phyloP scores from a whole-genome alignment of 345 rosid genomes.

The Syzygium aromaticum region DNA sequence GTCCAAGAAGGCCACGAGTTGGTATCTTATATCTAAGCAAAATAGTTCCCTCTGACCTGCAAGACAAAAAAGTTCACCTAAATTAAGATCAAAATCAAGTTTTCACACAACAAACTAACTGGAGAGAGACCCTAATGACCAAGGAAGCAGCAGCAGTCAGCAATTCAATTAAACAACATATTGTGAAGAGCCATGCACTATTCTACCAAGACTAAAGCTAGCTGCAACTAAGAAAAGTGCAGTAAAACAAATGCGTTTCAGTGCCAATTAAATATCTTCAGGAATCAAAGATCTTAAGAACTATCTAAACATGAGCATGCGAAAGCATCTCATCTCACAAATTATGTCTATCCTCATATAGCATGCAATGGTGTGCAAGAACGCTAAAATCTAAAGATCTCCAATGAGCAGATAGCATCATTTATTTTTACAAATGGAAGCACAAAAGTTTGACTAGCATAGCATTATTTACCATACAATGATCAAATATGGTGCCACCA shows the following conservation, averaged over 20 bases:
- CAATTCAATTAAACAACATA: background rate
- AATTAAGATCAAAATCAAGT: background rate
- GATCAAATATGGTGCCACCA: background rate
- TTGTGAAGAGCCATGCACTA: background rate
- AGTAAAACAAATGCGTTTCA: background rate
- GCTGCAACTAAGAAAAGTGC: background rate
- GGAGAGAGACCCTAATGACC: background rate
- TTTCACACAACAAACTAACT: background rate
- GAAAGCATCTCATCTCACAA: background rate
- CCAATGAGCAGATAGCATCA: background rate
- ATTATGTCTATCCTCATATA: background rate
- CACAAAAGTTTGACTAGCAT: background rate
- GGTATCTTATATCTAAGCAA: slow-evolving; percentile 80
- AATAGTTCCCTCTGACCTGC: slow-evolving; percentile 83
- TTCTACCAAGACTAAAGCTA: background rate
- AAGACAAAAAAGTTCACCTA: background rate
- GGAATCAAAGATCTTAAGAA: background rate
- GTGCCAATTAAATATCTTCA: background rate
- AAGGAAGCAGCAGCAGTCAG: background rate
- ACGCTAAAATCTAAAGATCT: background rate
- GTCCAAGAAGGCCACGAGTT: slow-evolving; percentile 95
- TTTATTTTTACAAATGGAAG: background rate
- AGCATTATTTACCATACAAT: background rate
- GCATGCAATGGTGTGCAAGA: background rate
- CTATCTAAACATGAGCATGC: background rate